A percentile compares a stretch with the other conserved stretches of the same genome.
Conservation (phyloP, 345 rosid species). For the Syzygium oleosum region DNA sequence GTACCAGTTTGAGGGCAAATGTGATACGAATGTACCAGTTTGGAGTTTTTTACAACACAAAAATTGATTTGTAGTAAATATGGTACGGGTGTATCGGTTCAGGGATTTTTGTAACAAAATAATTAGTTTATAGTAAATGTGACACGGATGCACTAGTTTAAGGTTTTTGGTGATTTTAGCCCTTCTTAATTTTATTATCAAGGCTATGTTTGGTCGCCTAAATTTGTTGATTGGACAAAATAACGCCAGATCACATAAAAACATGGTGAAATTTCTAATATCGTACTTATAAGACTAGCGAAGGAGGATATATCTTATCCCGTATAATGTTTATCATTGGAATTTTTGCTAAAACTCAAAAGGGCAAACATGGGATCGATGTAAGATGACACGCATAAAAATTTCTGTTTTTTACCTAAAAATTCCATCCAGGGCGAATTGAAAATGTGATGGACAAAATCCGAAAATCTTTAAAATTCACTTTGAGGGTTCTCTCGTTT, state of each 20-base stretch:
- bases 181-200: no score
- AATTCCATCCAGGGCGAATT: no score
- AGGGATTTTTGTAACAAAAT: neutral
- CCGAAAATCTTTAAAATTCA: no score
- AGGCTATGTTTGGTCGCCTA: accelerated
- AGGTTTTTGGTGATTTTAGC: accelerated
- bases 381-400: no score
- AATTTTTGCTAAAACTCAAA: no score
- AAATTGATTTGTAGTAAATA: neutral
- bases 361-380: no score
- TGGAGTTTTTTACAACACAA: neutral
- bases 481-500: no score
- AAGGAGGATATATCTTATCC: neutral
- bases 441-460: no score
- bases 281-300: neutral
- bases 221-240: neutral
- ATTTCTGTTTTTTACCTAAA: no score
- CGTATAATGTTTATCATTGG: neutral
- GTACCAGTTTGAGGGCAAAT: no score
- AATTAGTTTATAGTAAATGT: neutral
- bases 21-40: accelerated
- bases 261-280: neutral
- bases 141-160: accelerated
- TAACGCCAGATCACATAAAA: accelerated
- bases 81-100: neutral